phyloP scores from a whole-genome alignment of 2,329 filamentous ascomycete species.

The Magnaporthiopsis incrustans region DNA sequence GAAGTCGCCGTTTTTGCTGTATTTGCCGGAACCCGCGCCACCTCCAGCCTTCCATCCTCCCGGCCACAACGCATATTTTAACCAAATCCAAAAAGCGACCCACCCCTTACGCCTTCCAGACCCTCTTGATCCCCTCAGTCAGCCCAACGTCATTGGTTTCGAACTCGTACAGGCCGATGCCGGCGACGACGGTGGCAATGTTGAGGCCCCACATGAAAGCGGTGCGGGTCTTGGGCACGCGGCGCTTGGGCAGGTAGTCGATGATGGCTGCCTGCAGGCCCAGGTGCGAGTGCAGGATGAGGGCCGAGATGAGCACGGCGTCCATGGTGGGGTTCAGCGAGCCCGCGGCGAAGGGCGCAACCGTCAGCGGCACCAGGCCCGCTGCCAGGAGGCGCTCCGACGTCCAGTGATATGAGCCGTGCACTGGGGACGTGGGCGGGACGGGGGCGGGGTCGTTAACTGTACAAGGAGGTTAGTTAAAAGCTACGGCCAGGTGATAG shows the following conservation, averaged over 20 bases:
- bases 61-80: background rate
- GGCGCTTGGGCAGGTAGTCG: slow-evolving; percentile 77
- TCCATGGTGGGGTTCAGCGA: slow-evolving; percentile 85
- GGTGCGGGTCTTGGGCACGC: slow-evolving; percentile 60
- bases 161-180: slow-evolving; percentile 91
- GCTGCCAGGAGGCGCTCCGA: slow-evolving; percentile 83
- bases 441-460: slow-evolving; percentile 82
- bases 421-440: slow-evolving; percentile 62
- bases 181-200: slow-evolving; percentile 68
- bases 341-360: slow-evolving; percentile 87
- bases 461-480: slow-evolving; percentile 21
- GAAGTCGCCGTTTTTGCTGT: background rate
- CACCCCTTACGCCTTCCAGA: slow-evolving; percentile 68
- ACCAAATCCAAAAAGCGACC: background rate
- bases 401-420: slow-evolving; percentile 98
- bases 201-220: slow-evolving; percentile 73
- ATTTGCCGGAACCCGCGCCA: background rate
- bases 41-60: background rate
- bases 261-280: slow-evolving; percentile 86
- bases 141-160: slow-evolving; percentile 97
- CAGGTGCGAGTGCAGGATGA: slow-evolving; percentile 91
- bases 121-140: slow-evolving; percentile 77
- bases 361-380: slow-evolving; percentile 74
- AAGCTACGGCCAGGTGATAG: background rate
- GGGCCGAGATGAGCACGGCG: slow-evolving; percentile 70